These are phyloP conservation scores for Teratosphaeria nubilosa DNA, from an alignment of 2,329 filamentous ascomycete genomes.

Conservation along the genomic window DNA sequence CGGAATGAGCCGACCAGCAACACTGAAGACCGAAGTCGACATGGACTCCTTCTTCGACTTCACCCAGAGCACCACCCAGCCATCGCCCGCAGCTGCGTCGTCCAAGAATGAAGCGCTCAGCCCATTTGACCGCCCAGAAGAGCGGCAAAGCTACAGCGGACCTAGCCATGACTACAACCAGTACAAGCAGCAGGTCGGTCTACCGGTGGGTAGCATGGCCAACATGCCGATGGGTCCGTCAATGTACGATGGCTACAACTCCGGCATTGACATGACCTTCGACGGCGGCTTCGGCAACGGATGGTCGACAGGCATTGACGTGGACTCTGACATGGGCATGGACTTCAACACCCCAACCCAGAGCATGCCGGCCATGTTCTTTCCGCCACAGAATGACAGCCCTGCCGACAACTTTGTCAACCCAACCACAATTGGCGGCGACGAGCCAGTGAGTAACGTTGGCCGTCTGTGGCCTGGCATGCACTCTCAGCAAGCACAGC, in stretches of 20 bases:
- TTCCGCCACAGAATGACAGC: slow-evolving; percentile 32
- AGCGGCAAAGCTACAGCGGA: slow-evolving; percentile 28
- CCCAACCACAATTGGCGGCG: slow-evolving; percentile 58
- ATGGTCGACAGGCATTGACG: slow-evolving; percentile 42
- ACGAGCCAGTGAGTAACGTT: slow-evolving; percentile 49
- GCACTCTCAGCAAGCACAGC: slow-evolving; percentile 76
- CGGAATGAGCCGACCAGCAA: slow-evolving; percentile 16
- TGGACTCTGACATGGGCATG: slow-evolving; percentile 56
- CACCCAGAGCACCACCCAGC: slow-evolving; percentile 23
- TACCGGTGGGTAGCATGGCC: slow-evolving; percentile 73
- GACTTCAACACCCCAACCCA: slow-evolving; percentile 44
- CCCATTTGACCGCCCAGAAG: slow-evolving; percentile 25
- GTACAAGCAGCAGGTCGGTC: slow-evolving; percentile 90
- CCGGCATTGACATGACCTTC: slow-evolving; percentile 57
- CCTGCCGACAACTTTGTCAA: slow-evolving; percentile 54
- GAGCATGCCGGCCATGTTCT: slow-evolving; percentile 52
- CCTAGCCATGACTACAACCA: slow-evolving; percentile 93
- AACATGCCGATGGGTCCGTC: slow-evolving; percentile 61
- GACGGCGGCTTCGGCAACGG: slow-evolving; percentile 41
- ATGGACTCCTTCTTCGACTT: slow-evolving; percentile 33
- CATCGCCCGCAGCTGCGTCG: slow-evolving; percentile 19
- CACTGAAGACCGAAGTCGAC: slow-evolving; percentile 28
- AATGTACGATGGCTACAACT: slow-evolving; percentile 29
- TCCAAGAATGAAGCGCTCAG: slow-evolving; percentile 15
- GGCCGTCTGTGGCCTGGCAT: slow-evolving; percentile 78